Conservation (phyloP, 768 basidiomycete species). For the Mycena leptocephala region DNA sequence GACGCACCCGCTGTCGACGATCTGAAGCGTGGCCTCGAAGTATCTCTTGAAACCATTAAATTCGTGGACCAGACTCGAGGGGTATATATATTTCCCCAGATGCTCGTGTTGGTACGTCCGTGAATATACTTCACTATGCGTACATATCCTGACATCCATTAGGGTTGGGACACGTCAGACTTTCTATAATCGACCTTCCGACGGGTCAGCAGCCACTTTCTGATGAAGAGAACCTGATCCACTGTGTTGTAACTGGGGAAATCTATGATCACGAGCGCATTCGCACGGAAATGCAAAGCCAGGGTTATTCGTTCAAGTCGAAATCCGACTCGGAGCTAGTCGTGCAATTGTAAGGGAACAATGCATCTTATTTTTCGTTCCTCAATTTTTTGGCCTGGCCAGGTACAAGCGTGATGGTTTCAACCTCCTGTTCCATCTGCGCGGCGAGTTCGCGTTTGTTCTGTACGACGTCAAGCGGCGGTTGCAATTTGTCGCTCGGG, state of each 20-base stretch:
- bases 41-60: too few species aligned
- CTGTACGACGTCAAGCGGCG: conserved; percentile 31
- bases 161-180: conserved; percentile 36
- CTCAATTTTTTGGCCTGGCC: not conserved
- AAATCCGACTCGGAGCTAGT: conserved; percentile 37
- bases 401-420: conserved; percentile 38
- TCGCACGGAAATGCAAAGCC: conserved; percentile 21
- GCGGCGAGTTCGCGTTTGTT: conserved; percentile 40
- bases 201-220: conserved; percentile 36
- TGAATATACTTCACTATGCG: too few species aligned
- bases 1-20: too few species aligned
- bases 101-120: too few species aligned
- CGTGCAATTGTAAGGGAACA: conserved; percentile 36
- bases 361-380: not conserved
- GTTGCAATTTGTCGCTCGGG: conserved; percentile 32
- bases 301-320: conserved; percentile 34
- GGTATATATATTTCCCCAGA: too few species aligned
- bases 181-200: conserved; percentile 37
- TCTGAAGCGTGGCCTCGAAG: too few species aligned
- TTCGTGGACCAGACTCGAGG: too few species aligned
- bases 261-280: conserved; percentile 37
- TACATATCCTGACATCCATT: not conserved
- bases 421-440: conserved; percentile 28
- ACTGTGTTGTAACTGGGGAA: conserved; percentile 35
- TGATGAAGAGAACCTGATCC: conserved; percentile 25